phyloP scores from a whole-genome alignment of 2,329 filamentous ascomycete genomes.

The Purpureocillium takamizusanense region DNA sequence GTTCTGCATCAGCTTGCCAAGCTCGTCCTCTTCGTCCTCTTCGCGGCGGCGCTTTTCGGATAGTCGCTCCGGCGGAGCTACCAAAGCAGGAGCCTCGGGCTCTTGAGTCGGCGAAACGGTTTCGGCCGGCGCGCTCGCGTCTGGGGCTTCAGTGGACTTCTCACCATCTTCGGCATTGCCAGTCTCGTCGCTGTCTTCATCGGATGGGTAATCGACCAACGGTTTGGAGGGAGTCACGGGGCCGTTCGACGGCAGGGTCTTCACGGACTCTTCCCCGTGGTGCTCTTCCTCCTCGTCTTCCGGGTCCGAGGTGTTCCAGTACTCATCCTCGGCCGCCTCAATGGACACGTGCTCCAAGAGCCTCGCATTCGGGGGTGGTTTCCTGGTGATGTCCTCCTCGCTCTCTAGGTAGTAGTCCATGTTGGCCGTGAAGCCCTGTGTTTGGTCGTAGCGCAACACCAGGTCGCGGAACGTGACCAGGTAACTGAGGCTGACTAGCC shows the following conservation, averaged over 20 bases:
- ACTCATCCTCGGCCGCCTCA: conserved; percentile 82
- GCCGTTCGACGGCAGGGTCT: conserved; percentile 45
- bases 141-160: conserved; percentile 20
- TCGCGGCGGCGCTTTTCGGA: conserved; percentile 86
- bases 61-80: conserved; percentile 60
- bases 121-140: conserved; percentile 20
- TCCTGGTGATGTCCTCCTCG: conserved; percentile 46
- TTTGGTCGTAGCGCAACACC: conserved; percentile 69
- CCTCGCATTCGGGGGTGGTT: conserved; percentile 38
- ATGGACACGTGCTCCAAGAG: conserved; percentile 63
- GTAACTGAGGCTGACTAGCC: conserved; percentile 66
- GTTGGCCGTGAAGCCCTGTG: conserved; percentile 56
- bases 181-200: conserved; percentile 59
- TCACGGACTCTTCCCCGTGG: conserved; percentile 17
- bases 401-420: conserved; percentile 67
- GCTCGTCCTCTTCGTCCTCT: conserved; percentile 80
- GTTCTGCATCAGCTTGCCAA: conserved; percentile 68
- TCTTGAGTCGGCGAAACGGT: conserved; percentile 11
- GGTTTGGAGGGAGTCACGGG: conserved; percentile 56
- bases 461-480: conserved; percentile 77
- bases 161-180: conserved; percentile 47
- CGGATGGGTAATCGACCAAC: conserved; percentile 85
- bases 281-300: conserved; percentile 59
- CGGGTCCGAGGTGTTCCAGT: conserved; percentile 85
- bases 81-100: conserved; percentile 2